Base-by-base conservation (phyloP, 2,329 filamentous ascomycete genomes). In the Monilinia polystroma region DNA sequence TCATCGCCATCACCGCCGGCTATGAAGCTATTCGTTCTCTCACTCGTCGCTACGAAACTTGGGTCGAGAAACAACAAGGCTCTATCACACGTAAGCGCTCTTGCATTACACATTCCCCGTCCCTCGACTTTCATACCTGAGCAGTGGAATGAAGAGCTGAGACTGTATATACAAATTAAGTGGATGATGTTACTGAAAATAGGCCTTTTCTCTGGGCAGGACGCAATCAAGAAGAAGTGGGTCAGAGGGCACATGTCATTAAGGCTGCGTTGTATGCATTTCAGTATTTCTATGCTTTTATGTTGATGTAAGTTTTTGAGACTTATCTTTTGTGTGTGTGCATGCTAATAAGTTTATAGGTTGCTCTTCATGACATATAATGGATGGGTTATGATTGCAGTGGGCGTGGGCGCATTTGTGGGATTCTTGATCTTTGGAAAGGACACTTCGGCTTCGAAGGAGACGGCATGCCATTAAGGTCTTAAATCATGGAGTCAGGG, bases 281-380 rank as follows among this genome's bases (percentile, higher is more conserved):
- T 63, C 95, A 99, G 82, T 96, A 95, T 72, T 98, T 98, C 79
- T 99, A 99, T 79, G 96, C 93, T 57, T 98, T 99, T 76, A 98
- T 99, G 84, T 93, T 99, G 77, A 99, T 99, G 95, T 97, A 78
- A 88, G 94, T 88, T 1, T 38, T 68, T 5, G 16, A 12, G 5
- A 8, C 20, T 18, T 38, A 11, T 56, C 41, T 2, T 56, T 12
- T 65, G 14, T 4, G 43, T 6, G 52, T 23, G 23, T 41, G 43
- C 16, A 49, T 5, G 64, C 58, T 55, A 65, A 66, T n/a, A 10
- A 35, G 54, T 60, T 45, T 63, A 29, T 68, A 98, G 94, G 95
- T 83, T 99, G 69, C 81, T 99, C 29, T 99, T 99, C 80, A 99
- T 99, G 95, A 99, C 95, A n/a, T 99, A 99, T 81, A 99, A 99